Evolutionary conservation across 2,329 filamentous ascomycete species (phyloP), one percentile per base, ranked within the genome.

Genomic region (Talaromyces albobiverticillius): DNA sequence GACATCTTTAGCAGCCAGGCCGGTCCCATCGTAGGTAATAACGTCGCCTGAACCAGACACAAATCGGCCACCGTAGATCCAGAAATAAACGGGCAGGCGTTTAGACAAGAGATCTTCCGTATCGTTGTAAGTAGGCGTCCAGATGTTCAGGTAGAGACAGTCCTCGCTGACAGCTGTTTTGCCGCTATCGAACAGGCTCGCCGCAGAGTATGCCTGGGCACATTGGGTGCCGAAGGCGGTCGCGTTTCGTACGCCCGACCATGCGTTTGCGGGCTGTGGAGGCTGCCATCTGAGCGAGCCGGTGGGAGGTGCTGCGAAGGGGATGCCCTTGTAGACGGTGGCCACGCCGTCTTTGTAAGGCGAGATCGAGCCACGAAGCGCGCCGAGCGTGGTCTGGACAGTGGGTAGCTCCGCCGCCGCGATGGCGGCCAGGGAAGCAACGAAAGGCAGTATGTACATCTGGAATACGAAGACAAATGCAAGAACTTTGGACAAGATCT

Each of bases 221-320:
- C 40, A 42, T 23, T 23, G 18, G 11, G 40, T 20, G 18, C 40
- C 40, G 18, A 42, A 42, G 18, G 40, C 18, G 22, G 18, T 23
- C 4, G 40, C 18, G 18, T 20, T 42, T 20, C 22, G 22, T 42
- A 23, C 22, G 5, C 18, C 22, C 14, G 60, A 63, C 62, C 63
- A 64, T 9, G 46, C 6, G 31, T 54, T 54, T 6, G 51, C 55
- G 6, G 60, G 58, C 49, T 64, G 61, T 1, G 62, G 60, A 14
- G 61, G 51, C 43, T 59, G 61, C 61, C 60, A 64, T 2, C 61
- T 58, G 51, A 62, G 62, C 38, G 63, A 56, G 18, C 60, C 61
- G n/a, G 58, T 61, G 9, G 63, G 62, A 20, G 60, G 60, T n/a
- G 64, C 60, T 4, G 64, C 61, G 46, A 63, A 64, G 11, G 60